Evolutionary conservation across 495 filamentous ascomycete genomes (phyloP).

Genomic region (Tetracladium setigerum): DNA sequence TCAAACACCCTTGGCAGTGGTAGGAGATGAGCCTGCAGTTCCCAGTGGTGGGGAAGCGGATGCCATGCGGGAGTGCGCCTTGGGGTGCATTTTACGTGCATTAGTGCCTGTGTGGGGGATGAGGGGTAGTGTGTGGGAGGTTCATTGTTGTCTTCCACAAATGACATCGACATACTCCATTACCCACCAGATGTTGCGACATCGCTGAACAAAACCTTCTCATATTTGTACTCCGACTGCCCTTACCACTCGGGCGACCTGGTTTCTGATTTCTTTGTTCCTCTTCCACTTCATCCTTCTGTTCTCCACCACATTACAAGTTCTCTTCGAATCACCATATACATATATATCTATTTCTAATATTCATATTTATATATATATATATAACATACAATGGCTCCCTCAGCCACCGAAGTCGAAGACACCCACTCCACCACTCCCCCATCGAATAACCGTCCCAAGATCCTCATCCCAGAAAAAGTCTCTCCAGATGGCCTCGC

Average conservation of each 20-base stretch:
- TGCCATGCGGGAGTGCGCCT: no score
- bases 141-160: background rate
- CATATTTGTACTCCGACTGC: no score
- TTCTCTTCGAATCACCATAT: no score
- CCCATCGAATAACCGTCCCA: conserved; percentile 26
- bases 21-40: no score
- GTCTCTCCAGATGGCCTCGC: conserved; percentile 64
- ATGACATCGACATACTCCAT: no score
- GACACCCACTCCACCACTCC: conserved; percentile 8
- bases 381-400: conserved; percentile 24
- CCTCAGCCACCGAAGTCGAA: conserved; percentile 22
- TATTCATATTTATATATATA: background rate
- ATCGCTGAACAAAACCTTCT: background rate
- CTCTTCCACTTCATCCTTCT: no score
- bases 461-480: conserved; percentile 64
- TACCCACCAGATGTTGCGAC: no score
- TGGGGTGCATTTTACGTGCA: background rate
- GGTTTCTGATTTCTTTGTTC: no score
- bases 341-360: background rate
- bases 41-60: no score
- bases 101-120: background rate
- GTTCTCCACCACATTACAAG: no score
- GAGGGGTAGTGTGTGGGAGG: background rate
- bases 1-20: no score
- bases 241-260: no score